Percentiles rank a stretch among this genome's conserved stretches.
phyloP scores from a whole-genome alignment of 2,329 filamentous ascomycete species.

The Knufia fluminis region DNA sequence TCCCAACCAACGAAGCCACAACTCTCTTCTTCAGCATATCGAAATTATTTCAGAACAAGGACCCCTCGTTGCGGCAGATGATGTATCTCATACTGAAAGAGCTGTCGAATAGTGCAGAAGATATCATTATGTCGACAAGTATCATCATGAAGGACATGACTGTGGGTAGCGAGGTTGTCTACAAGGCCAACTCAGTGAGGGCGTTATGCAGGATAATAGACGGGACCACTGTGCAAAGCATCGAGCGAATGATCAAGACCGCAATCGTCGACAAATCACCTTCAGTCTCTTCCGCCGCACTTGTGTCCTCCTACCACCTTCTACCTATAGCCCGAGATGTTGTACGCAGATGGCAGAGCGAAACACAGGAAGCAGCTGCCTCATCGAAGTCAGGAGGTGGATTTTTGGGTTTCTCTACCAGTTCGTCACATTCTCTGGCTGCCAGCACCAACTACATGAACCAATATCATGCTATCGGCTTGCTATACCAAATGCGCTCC shows the following conservation, averaged over 20 bases:
- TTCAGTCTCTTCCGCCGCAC: constrained; percentile 87
- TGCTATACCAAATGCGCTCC: constrained; percentile 94
- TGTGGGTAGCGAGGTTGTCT: constrained; percentile 86
- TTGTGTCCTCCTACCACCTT: constrained; percentile 95
- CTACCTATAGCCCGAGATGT: constrained; percentile 93
- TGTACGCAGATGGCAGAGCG: constrained; percentile 94
- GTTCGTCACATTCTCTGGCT: constrained; percentile 60
- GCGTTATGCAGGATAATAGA: constrained; percentile 95
- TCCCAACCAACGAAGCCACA: constrained; percentile 93
- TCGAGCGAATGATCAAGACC: constrained; percentile 97
- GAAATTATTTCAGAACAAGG: constrained; percentile 99
- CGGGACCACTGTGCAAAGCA: constrained; percentile 90
- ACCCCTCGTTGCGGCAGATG: constrained; percentile 96
- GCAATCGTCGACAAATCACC: constrained; percentile 99
- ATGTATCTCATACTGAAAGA: constrained; percentile 98
- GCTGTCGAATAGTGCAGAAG: constrained; percentile 85
- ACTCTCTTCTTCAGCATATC: constrained; percentile 98
- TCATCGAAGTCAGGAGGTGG: constrained; percentile 79
- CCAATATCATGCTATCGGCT: constrained; percentile 95
- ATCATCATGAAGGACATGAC: constrained; percentile 99
- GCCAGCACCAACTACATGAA: constrained; percentile 91
- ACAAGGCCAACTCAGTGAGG: constrained; percentile 90
- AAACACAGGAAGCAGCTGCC: constrained; percentile 92
- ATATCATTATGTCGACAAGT: constrained; percentile 99
- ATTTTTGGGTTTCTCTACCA: constrained; percentile 87